These are phyloP conservation scores for Suillus clintonianus DNA, from an alignment of 768 basidiomycete genomes.

Conservation along the genomic window DNA sequence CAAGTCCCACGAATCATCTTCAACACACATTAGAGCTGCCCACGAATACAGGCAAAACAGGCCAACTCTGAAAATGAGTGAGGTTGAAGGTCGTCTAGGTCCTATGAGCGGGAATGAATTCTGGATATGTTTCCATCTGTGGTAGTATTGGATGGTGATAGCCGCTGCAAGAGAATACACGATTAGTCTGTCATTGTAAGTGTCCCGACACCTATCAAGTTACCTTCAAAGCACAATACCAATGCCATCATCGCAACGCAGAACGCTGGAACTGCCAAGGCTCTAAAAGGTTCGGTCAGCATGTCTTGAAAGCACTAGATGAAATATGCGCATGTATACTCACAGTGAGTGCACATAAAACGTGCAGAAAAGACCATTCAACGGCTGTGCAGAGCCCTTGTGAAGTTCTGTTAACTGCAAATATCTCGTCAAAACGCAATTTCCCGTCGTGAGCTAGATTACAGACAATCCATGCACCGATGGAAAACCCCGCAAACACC, in stretches of 20 bases:
- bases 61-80: slow-evolving; percentile 40
- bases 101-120: slow-evolving; percentile 43
- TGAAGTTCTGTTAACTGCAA: slow-evolving; percentile 19
- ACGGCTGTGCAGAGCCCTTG: slow-evolving; percentile 14
- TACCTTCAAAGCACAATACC: slow-evolving; percentile 50
- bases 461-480: slow-evolving; percentile 41
- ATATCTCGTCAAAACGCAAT: slow-evolving; percentile 1
- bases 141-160: slow-evolving; percentile 46
- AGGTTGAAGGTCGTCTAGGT: slow-evolving; percentile 33
- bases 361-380: slow-evolving; percentile 55
- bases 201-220: background rate
- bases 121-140: slow-evolving; percentile 38
- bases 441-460: slow-evolving; percentile 13
- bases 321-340: slow-evolving; percentile 17
- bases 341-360: slow-evolving; percentile 37
- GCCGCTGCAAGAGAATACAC: slow-evolving; percentile 33
- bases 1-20: background rate
- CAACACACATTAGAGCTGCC: slow-evolving; percentile 43
- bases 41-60: slow-evolving; percentile 49
- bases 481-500: slow-evolving; percentile 42
- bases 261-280: slow-evolving; percentile 44
- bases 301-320: slow-evolving; percentile 2
- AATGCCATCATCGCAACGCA: slow-evolving; percentile 41
- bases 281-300: slow-evolving; percentile 20
- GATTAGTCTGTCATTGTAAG: slow-evolving; percentile 3